Conservation (phyloP, 495 filamentous ascomycete species). For the Neurospora sp. region DNA sequence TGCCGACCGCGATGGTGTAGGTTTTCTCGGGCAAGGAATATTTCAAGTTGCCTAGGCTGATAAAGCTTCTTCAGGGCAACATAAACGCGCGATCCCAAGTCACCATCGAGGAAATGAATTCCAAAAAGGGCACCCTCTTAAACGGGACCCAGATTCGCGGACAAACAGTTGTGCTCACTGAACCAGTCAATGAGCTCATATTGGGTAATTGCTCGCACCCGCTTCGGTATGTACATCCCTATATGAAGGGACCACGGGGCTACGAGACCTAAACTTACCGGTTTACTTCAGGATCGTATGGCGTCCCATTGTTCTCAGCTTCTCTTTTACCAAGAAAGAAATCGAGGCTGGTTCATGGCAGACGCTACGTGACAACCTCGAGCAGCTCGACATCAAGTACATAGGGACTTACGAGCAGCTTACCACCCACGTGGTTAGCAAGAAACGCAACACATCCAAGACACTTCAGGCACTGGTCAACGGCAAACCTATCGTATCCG, state of each 20-base stretch:
- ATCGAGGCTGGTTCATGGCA: slow-evolving; percentile 59
- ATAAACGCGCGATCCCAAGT: slow-evolving; percentile 53
- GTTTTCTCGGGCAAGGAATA: slow-evolving; percentile 6
- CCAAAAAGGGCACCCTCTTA: slow-evolving; percentile 70
- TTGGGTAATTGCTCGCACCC: slow-evolving; percentile 53
- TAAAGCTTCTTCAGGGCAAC: slow-evolving; percentile 33
- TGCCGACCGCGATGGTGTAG: slow-evolving; percentile 59
- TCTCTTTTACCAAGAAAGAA: slow-evolving; percentile 70
- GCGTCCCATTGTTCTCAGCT: slow-evolving; percentile 70
- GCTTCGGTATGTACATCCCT: slow-evolving; percentile 32
- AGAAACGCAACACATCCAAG: slow-evolving; percentile 81
- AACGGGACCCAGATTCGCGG: slow-evolving; percentile 61
- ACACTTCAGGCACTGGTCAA: slow-evolving; percentile 83
- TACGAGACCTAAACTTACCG: slow-evolving; percentile 1
- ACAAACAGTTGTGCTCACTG: slow-evolving; percentile 38
- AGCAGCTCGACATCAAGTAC: slow-evolving; percentile 80
- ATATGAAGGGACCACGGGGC: neutral
- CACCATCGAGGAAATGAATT: slow-evolving; percentile 56
- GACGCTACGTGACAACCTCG: slow-evolving; percentile 52
- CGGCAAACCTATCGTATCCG: slow-evolving; percentile 68
- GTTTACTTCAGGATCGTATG: slow-evolving; percentile 54
- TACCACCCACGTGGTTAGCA: slow-evolving; percentile 83
- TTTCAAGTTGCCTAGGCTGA: neutral
- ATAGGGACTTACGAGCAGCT: slow-evolving; percentile 56
- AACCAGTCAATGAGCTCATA: slow-evolving; percentile 52